Evolutionary conservation across 495 filamentous ascomycete species (phyloP), one percentile per base, ranked within the genome.

Genomic region (Penicillium tannophilum): DNA sequence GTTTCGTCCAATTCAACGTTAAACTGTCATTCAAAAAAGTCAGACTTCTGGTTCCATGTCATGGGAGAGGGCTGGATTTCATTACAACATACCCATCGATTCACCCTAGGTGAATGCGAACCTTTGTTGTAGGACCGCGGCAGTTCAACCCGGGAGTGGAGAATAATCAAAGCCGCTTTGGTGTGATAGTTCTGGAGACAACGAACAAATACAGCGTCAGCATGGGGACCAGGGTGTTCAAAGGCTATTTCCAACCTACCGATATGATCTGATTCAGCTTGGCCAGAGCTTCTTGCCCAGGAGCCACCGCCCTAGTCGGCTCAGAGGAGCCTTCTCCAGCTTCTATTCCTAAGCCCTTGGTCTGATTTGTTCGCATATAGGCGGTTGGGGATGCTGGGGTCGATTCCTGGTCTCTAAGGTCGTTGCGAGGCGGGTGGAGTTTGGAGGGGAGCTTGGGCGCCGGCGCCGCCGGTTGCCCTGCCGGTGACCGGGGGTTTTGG

Each of bases 1-100:
- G 91, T 93, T 54, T 98, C 94, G 61, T 97, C 91, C 46, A 96
- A 81, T 50, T 97, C 91, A 61, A 97, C 84, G 69, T 96, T 94
- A 74, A 97, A 98, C 94, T 98, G 31, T 23, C 46, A 12, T 11
- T 20, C 11, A 51, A 19, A 5, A 61, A 35, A 31, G 65, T 63
- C 66, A 30, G 70, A 56, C 53, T 3, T 35, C 20, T 36, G 33
- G 24, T 45, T 30, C 12, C 5, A 28, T 42, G 11, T 17, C 16
- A 6, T 17, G 14, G 57, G 17, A 24, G 39, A 11, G 39, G 24
- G 35, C 60, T 52, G 46, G 14, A 46, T 26, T 11, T 9, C 17
- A n/a, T 16, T 28, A 58, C 35, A 20, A 83, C 90, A 68, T 88
- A 98, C 95, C 94, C 94, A 98, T 85, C 89, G 91, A 65, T 96